Conservation (phyloP, 345 rosid species). For the Laguncularia racemosa region DNA sequence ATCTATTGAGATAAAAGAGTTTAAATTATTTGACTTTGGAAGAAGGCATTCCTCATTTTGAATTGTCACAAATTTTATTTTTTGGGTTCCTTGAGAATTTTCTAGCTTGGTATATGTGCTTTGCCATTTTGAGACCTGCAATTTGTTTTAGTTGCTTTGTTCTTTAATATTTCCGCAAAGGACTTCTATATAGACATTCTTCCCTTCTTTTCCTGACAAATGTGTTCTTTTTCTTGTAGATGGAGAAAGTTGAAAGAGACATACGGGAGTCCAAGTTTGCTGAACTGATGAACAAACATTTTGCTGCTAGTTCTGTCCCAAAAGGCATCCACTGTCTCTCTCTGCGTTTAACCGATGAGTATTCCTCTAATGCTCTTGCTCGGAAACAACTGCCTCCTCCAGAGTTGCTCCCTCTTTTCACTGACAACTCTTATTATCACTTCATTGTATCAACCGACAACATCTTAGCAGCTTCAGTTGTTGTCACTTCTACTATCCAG, state of each 20-base stretch:
- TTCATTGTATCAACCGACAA: constrained; percentile 86
- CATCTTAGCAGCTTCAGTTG: constrained; percentile 98
- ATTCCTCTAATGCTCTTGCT: constrained; percentile 97
- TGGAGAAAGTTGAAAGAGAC: constrained; percentile 88
- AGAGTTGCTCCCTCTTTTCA: constrained; percentile 92
- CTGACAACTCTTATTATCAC: constrained; percentile 87
- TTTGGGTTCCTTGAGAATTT: too few species aligned
- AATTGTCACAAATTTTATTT: too few species aligned
- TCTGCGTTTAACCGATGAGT: constrained; percentile 92
- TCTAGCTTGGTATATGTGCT: too few species aligned
- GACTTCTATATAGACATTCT: neutral
- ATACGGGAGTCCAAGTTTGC: constrained; percentile 85
- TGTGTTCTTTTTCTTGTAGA: constrained; percentile 33
- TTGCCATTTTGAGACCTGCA: too few species aligned
- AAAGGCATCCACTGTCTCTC: constrained; percentile 98
- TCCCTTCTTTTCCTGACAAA: neutral
- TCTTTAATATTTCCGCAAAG: neutral
- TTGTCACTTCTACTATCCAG: constrained; percentile 79
- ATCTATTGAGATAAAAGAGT: too few species aligned
- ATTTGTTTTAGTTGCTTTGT: neutral
- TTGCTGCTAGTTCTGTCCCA: constrained; percentile 98
- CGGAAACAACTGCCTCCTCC: constrained; percentile 97
- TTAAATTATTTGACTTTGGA: too few species aligned
- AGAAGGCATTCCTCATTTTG: too few species aligned
- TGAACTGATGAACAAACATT: constrained; percentile 97